Conservation (phyloP, 1,284 basidiomycete species). For the Gomphus sp. region DNA sequence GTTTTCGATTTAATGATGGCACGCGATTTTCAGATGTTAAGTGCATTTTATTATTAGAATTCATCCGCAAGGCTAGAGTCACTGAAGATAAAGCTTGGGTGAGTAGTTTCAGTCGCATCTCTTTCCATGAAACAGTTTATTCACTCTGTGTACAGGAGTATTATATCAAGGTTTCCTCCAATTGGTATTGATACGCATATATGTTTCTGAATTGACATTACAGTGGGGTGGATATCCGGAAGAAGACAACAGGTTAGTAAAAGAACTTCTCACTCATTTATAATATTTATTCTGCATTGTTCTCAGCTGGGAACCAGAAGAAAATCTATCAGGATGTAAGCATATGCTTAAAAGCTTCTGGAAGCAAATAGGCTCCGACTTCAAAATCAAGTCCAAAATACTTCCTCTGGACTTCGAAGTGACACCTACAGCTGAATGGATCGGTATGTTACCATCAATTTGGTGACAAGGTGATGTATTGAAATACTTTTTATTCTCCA, state of each 20-base stretch:
- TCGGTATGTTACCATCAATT: conserved; percentile 4
- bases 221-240: conserved; percentile 15
- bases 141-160: conserved; percentile 4
- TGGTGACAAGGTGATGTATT: not conserved
- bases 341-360: conserved; percentile 54
- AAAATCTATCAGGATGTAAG: conserved; percentile 43
- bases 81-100: conserved; percentile 6
- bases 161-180: conserved; percentile 5
- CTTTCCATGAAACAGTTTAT: not conserved
- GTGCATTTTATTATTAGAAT: not conserved
- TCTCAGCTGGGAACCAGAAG: conserved; percentile 55
- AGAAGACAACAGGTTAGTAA: conserved; percentile 9
- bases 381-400: not conserved
- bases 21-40: not conserved
- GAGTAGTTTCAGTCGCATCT: not conserved
- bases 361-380: conserved; percentile 19
- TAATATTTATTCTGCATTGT: not conserved
- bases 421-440: conserved; percentile 9
- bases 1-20: not conserved
- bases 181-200: not conserved
- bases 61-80: conserved; percentile 4
- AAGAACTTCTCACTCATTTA: not conserved
- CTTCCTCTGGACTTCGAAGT: not conserved
- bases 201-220: not conserved
- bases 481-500: not conserved